phyloP scores from a whole-genome alignment of 345 rosid genomes.

The Hibiscus trionum region DNA sequence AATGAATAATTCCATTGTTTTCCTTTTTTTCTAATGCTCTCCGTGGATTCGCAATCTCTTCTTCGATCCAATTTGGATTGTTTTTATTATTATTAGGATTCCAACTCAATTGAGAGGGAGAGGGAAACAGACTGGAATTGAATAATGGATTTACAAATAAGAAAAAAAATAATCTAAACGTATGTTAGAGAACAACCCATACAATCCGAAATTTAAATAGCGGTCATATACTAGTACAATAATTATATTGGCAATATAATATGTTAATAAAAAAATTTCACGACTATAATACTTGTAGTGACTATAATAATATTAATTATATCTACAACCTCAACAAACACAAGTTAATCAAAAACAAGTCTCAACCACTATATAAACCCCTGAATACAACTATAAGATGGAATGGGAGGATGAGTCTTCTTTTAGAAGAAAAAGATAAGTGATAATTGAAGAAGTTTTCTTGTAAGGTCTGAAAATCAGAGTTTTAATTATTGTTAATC shows the following conservation, averaged over 20 bases:
- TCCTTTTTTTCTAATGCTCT: not conserved
- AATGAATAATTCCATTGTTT: not conserved
- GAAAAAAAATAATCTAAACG: too few relatives aligned
- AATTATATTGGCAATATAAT: too few relatives aligned
- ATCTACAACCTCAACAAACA: too few relatives aligned
- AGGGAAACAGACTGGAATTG: not conserved
- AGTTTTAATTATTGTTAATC: too few relatives aligned
- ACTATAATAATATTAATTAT: too few relatives aligned
- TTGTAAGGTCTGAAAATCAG: not conserved
- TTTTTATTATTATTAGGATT: not conserved
- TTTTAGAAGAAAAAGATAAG: not conserved
- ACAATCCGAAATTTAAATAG: too few relatives aligned
- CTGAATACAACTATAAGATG: not conserved
- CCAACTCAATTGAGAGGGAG: not conserved
- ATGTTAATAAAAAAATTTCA: too few relatives aligned
- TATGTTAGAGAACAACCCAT: not conserved
- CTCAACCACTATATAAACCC: too few relatives aligned
- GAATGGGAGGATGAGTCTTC: not conserved
- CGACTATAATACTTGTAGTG: too few relatives aligned
- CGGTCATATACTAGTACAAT: too few relatives aligned
- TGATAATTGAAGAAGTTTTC: not conserved
- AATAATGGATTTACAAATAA: not conserved
- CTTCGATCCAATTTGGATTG: not conserved
- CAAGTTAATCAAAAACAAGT: too few relatives aligned
- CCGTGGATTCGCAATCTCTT: conserved; percentile 2